Evolutionary conservation across 768 basidiomycete genomes (phyloP), one percentile per base, ranked within the genome.

Genomic region (Russula abietina): DNA sequence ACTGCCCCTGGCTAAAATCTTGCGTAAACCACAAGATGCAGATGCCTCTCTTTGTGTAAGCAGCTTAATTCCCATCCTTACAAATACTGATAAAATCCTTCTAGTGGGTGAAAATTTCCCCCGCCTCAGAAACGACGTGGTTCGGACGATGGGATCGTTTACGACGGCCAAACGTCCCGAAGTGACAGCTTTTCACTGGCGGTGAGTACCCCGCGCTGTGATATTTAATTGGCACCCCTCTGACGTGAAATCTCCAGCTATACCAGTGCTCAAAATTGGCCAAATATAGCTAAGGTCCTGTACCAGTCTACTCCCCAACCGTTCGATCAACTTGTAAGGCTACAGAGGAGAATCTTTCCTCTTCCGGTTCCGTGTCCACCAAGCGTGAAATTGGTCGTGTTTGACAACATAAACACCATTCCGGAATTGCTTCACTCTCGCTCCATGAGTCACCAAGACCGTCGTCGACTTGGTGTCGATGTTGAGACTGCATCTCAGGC

Each of bases 41-140:
- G 54, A 43, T 64, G 62, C 45, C 48, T 64, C 3, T 64, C 54
- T n/a, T 49, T 64, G 4, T 41, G 62, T 64, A 41, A 3, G 62
- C 55, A 36, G 16, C n/a, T 4, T n/a, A 7, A 5, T 50, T 10
- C 26, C 4, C 19, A 24, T 50, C 51, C 17, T 36, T 19, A 56
- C 62, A 0, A 14, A 24, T 22, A 30, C 53, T 55, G 58, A 55
- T 24, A 14, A 1, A 19, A 43, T 19, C 6, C 0, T 28, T 5
- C 1, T 36, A 64, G 62, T 64, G 4, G 62, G 62, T 12, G 54
- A 59, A 50, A 64, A 64, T 11, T 36, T 64, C 19, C 4, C 36
- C 32, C 3, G 11, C 43, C 38, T 60, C 30, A 55, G 62, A 22
- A 24, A 60, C 2, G 11, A 26, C 8, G 58, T 38, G 33, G 32